Base-by-base conservation (phyloP, 163 green algal species). In the Scenedesmus sp. region DNA sequence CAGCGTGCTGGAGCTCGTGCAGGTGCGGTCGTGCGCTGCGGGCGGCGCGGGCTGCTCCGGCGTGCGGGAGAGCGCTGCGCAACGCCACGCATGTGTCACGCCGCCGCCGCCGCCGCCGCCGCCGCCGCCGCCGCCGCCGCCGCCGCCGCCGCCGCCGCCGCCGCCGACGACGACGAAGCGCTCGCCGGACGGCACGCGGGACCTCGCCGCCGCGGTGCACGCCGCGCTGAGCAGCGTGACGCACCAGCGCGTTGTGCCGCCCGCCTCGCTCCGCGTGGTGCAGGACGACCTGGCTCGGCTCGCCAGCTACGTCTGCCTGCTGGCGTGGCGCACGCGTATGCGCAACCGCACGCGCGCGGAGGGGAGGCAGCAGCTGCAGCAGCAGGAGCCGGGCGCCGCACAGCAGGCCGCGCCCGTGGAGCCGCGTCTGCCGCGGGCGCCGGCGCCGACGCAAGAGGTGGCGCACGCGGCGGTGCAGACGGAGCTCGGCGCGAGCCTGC, bases 161-260 rank as follows among this genome's bases (percentile, higher is more conserved):
- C 28, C 13, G 28, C n/a, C 67, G 28, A 29, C 10, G 39, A 6
- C 10, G 39, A 24, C 71, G 45, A 29, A 80, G 60, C 44, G 26
- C 22, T 72, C 71, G 24, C 71, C 71, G 18, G 71, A 80, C 26
- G 58, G 58, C 3, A 63, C 71, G 29, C 39, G 58, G 53, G 58
- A 80, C 47, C 58, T 80, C 22, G 58, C 71, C 51, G 71, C 71
- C 28, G 71, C 71, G 29, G 28, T 71, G 13, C 71, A 80, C 44
- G 7, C 28, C n/a, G 71, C 47, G 1, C 45, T 80, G 42, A n/a
- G 45, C 15, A 24, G 24, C 24, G 33, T 71, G 3, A 62, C 58
- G 17, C 31, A 36, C 60, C 70, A 79, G 58, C 26, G n/a, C 15
- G 26, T 34, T 14, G 66, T 63, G 22, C 42, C 70, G 15, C 70